phyloP scores from a whole-genome alignment of 169 alveolate species.

The Plasmodium ovale region DNA sequence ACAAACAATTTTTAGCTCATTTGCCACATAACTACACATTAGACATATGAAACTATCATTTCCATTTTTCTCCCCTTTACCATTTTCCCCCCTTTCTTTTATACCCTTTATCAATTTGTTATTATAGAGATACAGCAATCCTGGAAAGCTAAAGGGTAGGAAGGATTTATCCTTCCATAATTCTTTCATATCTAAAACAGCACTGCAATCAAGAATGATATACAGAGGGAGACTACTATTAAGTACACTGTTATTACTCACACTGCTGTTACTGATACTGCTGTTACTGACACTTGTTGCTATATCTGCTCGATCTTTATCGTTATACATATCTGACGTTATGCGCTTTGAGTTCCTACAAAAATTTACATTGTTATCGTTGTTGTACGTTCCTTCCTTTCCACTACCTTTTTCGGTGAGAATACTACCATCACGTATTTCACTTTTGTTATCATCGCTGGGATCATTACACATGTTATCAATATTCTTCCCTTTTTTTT shows the following conservation, averaged over 20 bases:
- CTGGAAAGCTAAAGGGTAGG: slow-evolving; percentile 73
- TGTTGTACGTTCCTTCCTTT: slow-evolving; percentile 4
- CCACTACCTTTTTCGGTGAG: not conserved
- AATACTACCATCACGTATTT: not conserved
- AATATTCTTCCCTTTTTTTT: not conserved
- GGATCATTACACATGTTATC: not conserved
- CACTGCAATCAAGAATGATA: slow-evolving; percentile 61
- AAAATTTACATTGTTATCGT: not conserved
- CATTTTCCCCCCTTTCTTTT: not conserved
- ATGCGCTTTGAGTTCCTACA: not conserved
- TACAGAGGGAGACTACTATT: slow-evolving; percentile 50
- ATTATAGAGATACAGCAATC: slow-evolving; percentile 53
- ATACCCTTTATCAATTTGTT: slow-evolving; percentile 25
- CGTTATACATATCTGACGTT: not conserved
- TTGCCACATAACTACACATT: slow-evolving; percentile 74
- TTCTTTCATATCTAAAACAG: slow-evolving; percentile 73
- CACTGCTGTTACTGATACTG: too few species aligned
- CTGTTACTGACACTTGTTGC: not conserved
- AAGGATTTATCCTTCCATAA: slow-evolving; percentile 63
- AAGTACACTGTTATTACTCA: too few species aligned
- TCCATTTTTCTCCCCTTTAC: not conserved
- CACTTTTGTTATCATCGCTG: not conserved
- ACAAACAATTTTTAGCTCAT: slow-evolving; percentile 47
- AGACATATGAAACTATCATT: slow-evolving; percentile 50
- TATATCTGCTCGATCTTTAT: not conserved